Evolutionary conservation across 345 rosid species (phyloP), one percentile per base, ranked within the genome.

Genomic region (Populus davidiana): DNA sequence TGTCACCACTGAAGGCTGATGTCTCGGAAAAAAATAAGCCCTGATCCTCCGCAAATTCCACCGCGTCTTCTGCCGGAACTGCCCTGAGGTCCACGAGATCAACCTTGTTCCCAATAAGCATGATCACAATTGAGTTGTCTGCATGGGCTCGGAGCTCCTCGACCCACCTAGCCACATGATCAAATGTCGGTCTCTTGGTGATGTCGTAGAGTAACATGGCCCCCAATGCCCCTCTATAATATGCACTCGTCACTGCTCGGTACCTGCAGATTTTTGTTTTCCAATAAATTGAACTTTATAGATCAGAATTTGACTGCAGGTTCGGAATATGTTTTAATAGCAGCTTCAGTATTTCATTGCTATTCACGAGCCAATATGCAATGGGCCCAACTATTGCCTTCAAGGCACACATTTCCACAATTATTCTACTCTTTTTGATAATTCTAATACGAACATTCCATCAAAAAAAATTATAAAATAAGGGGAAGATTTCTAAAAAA

Each of bases 241-340:
- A 90, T 14, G 92, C 93, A 63, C 98, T 93, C 41, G 96, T 90
- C 14, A 89, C 97, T 5, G 97, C 97, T 71, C 94, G 80, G 85
- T 92, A 92, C 84, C 97, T 92, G 43, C n/a, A 52, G 64, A 10
- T 5, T 20, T 36, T 49, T 47, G 50, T 5, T 16, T 49, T 49
- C 5, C 54, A 49, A 17, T 49, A 49, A 17, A 17, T 49, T 49
- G 54, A 16, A 49, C 17, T 49, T 4, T 2, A 17, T 47, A 47
- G 14, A 49, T 16, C 21, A 49, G 21, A 47, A 5, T 17, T 5
- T 49, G 17, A 49, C 21, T 49, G 54, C 54, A 49, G 5, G 4
- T 16, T 17, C 54, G 54, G 54, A 17, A 49, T 4, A 16, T 16
- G 54, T 16, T 5, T 0, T 49, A 5, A 49, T 16, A 5, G 20